Evolutionary conservation across 208 protist species (phyloP), one percentile per base, ranked within the genome.

Genomic region (Trypanosomatidae sp.): DNA sequence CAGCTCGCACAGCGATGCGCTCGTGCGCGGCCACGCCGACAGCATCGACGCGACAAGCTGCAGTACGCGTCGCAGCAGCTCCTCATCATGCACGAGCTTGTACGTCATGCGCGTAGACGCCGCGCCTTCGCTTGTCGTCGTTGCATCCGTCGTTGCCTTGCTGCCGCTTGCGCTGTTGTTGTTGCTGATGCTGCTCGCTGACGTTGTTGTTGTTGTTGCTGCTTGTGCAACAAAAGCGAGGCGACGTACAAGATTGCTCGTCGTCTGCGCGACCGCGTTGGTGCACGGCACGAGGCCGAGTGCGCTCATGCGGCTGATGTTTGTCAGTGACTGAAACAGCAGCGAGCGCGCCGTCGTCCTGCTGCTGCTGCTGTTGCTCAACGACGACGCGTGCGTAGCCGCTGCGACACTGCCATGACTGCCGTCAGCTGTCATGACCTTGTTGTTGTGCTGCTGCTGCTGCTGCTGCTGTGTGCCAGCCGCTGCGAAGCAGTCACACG

Each of bases 301-400:
- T n/a, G 75, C 72, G 7, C 66, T 62, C 25, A 89, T 68, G 39
- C 79, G 81, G 6, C 65, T 65, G 6, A 89, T 27, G 41, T 89
- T 69, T n/a, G 56, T 58, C 26, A 89, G 56, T 18, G 55, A 78
- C 52, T 72, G 75, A 15, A 81, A 50, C 18, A 88, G 51, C 18
- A 88, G 38, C 8, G 21, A 2, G 0, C 71, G 62, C 24, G 24
- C 23, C 20, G 6, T 18, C 5, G 19, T 21, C 3, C 11, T 18
- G n/a, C 7, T 1, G 25, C 13, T 41, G 24, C 44, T 6, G 24
- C 15, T n/a, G n/a, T n/a, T n/a, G n/a, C n/a, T n/a, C n/a, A n/a
- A n/a, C n/a, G n/a, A n/a, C n/a, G n/a, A n/a, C n/a, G n/a, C n/a
- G n/a, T n/a, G n/a, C n/a, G n/a, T n/a, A n/a, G n/a, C n/a, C n/a